Evolutionary conservation across 108 stramenopile species (phyloP).

Genomic region (Skeletonema costatum): DNA sequence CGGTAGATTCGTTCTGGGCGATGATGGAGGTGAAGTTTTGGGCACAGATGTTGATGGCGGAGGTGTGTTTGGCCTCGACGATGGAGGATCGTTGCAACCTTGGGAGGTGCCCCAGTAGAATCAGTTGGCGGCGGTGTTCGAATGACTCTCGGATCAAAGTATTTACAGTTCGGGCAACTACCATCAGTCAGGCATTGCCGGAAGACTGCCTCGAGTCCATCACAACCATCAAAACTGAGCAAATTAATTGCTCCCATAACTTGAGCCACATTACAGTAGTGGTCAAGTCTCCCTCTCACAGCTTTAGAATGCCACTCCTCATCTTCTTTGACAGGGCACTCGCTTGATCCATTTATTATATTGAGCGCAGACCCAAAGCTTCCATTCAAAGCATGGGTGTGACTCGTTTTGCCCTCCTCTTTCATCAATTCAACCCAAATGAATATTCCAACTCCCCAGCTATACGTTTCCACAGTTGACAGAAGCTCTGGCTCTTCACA

Average conservation of each 20-base stretch:
- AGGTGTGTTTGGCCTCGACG: not conserved
- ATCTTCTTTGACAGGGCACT: slow-evolving; percentile 21
- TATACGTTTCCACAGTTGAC: slow-evolving; percentile 13
- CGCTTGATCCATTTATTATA: slow-evolving; percentile 28
- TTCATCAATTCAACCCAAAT: slow-evolving; percentile 37
- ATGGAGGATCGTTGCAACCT: not conserved
- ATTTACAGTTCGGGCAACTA: slow-evolving; percentile 18
- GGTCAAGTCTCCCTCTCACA: slow-evolving; percentile 18
- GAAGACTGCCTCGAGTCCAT: slow-evolving; percentile 19
- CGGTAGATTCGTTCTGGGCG: not conserved
- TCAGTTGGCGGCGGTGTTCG: not conserved
- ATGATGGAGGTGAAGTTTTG: slow-evolving; percentile 1
- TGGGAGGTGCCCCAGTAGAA: not conserved
- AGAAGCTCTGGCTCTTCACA: slow-evolving; percentile 29
- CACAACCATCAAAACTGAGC: slow-evolving; percentile 25
- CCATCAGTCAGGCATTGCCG: slow-evolving; percentile 15
- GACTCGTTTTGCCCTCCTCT: slow-evolving; percentile 31
- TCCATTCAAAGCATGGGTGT: slow-evolving; percentile 29
- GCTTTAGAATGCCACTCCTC: slow-evolving; percentile 14
- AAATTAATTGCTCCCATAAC: slow-evolving; percentile 19
- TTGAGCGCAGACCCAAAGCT: slow-evolving; percentile 15
- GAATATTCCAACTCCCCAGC: slow-evolving; percentile 26
- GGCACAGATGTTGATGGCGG: not conserved
- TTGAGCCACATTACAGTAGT: slow-evolving; percentile 31
- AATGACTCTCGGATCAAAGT: slow-evolving; percentile 4